Base-by-base conservation (phyloP, 768 basidiomycete genomes). In the Phylloporus scabripes region DNA sequence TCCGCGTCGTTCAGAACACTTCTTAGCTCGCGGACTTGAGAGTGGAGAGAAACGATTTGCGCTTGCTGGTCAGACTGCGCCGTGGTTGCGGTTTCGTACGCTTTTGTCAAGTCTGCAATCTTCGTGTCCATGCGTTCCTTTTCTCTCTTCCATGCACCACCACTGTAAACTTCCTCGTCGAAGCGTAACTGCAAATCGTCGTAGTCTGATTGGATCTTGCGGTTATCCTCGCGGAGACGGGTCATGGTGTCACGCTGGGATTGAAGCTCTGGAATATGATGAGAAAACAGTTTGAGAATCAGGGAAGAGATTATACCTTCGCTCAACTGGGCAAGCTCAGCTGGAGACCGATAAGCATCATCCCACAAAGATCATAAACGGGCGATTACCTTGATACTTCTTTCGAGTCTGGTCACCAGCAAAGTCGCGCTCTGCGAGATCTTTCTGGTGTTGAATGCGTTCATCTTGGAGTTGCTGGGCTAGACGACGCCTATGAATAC, bases 41-140 rank as follows among this genome's bases (percentile, higher is more conserved):
- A 87, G 59, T 92, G 87, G 14, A 92, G 74, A 2, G 84, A 77
- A 24, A 88, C 85, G 40, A 92, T 91, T 53, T 91, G 91, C 0
- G 83, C 72, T 61, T 91, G 89, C 56, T 92, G 91, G 56, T 92
- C 90, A 0, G 81, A 71, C 58, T 90, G 88, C 0, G 79, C 83
- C 34, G 76, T 76, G 1, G 75, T 78, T 1, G 87, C 83, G 1
- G 82, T 73, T 56, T 90, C 87, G 61, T 83, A 90, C 1, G 85
- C 88, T 48, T 81, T 82, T 20, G 78, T 82, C 50, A 90, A 60
- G 63, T 92, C 86, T 5, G 63, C 64, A 46, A 92, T 88, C 76
- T 88, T 91, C 45, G 80, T 85, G 52, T 92, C 88, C 70, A 92
- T 72, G 10, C 87, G 83, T 50, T 92, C 89, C 65, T 83, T 89